Conservation (phyloP, 2,329 filamentous ascomycete species). For the Pseudogymnoascus pannorum region DNA sequence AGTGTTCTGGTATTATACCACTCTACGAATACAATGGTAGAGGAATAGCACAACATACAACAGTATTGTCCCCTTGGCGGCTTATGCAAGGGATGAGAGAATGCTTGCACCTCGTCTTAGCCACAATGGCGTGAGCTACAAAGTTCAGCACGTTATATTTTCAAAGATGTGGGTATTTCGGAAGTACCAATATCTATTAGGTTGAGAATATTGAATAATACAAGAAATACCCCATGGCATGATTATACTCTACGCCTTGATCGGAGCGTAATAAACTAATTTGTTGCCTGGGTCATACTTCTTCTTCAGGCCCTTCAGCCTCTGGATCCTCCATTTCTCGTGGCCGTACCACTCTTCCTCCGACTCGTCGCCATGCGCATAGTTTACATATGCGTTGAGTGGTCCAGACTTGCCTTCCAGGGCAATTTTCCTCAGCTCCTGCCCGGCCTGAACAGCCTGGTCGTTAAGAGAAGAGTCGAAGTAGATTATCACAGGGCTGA, state of each 20-base stretch:
- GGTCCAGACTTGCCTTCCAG: background rate
- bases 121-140: background rate
- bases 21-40: too few relatives aligned
- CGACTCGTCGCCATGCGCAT: constrained; percentile 16
- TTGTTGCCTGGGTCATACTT: constrained; percentile 6
- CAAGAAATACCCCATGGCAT: background rate
- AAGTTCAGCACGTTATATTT: background rate
- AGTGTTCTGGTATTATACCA: too few relatives aligned
- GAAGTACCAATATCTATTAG: background rate
- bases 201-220: background rate
- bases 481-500: background rate
- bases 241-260: background rate
- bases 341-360: constrained; percentile 16
- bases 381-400: constrained; percentile 19
- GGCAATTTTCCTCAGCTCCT: background rate
- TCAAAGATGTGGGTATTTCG: background rate
- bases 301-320: constrained; percentile 5
- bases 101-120: background rate
- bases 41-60: too few relatives aligned
- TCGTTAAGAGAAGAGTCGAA: background rate
- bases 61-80: too few relatives aligned
- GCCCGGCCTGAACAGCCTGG: background rate
- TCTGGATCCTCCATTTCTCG: constrained; percentile 12
- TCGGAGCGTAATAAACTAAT: constrained; percentile 10
- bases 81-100: too few relatives aligned